Base-by-base conservation (phyloP, 495 filamentous ascomycete species). In the Neurospora sp. region DNA sequence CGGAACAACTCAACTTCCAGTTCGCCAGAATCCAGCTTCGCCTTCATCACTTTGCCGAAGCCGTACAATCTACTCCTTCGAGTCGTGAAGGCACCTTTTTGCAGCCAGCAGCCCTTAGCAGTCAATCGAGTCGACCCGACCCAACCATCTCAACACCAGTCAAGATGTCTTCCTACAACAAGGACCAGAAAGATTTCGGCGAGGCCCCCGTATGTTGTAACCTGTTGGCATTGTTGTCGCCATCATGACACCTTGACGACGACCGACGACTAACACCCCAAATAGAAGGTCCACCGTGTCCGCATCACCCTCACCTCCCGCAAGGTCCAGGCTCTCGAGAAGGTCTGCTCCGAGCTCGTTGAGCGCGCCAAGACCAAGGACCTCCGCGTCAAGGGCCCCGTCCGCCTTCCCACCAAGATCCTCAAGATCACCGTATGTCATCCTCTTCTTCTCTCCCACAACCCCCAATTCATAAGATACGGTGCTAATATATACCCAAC, bases 281-380 rank as follows among this genome's bases (percentile, higher is more conserved):
- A 69, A 81, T 76, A 93, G 91, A 97, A 97, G 90, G 92, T 92
- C 85, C 94, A 97, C 91, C 94, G 95, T 87, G 97, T 97, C 89
- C 92, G 95, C 81, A 98, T 98, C 90, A 98, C 95, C 83, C 89
- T 98, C 77, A 97, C 94, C 84, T 92, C 90, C 75, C 89, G 91
- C 84, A 97, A 97, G 86, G 96, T 99, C 82, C 83, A 89, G 80
- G 88, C 93, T 74, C 93, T 98, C 82, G 96, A 99, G 91, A 98
- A 98, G 88, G 96, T 99, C 81, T 97, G 93, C 89, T 86, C 89
- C 84, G 96, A 98, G 88, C 91, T 99, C 79, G 95, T 98, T 85
- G 96, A 98, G 87, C 96, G 96, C 82, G 95, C 96, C 82, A 97
- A 97, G 90, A 90, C 88, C 88, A 99, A 98, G 93, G 93, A 94